These are phyloP conservation scores for Psilocybe sp. DNA, from an alignment of 768 basidiomycete species.

Conservation along the genomic window DNA sequence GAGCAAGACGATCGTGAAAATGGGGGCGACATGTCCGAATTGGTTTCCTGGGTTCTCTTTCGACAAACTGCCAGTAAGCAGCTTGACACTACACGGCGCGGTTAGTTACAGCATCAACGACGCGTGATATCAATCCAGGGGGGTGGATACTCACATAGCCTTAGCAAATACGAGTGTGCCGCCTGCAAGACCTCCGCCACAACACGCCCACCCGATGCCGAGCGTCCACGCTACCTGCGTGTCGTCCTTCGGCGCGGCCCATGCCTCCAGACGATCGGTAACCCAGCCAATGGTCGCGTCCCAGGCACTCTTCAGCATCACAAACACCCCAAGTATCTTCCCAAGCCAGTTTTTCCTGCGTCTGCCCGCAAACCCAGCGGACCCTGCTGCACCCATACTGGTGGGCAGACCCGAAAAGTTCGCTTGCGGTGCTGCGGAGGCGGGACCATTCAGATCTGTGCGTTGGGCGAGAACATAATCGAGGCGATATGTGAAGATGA, in stretches of 20 bases:
- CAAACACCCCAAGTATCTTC: conserved; percentile 17
- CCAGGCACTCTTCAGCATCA: conserved; percentile 37
- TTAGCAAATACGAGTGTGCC: conserved; percentile 82
- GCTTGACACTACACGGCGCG: conserved; percentile 56
- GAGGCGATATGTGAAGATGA: conserved; percentile 68
- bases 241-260: conserved; percentile 81
- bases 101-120: background rate
- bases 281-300: conserved; percentile 47
- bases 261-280: conserved; percentile 62
- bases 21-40: conserved; percentile 77
- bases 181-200: conserved; percentile 88
- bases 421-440: conserved; percentile 26
- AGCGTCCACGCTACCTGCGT: conserved; percentile 85
- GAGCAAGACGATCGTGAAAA: conserved; percentile 71
- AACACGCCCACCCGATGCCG: conserved; percentile 92
- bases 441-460: conserved; percentile 61
- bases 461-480: conserved; percentile 72
- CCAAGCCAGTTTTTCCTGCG: conserved; percentile 19
- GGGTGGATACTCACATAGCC: conserved; percentile 51
- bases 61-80: conserved; percentile 73
- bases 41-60: conserved; percentile 84
- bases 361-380: conserved; percentile 11
- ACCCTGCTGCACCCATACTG: conserved; percentile 17
- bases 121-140: background rate
- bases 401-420: conserved; percentile 12